phyloP scores from a whole-genome alignment of 2,329 filamentous ascomycete species.

The Hypoxylon sp. region DNA sequence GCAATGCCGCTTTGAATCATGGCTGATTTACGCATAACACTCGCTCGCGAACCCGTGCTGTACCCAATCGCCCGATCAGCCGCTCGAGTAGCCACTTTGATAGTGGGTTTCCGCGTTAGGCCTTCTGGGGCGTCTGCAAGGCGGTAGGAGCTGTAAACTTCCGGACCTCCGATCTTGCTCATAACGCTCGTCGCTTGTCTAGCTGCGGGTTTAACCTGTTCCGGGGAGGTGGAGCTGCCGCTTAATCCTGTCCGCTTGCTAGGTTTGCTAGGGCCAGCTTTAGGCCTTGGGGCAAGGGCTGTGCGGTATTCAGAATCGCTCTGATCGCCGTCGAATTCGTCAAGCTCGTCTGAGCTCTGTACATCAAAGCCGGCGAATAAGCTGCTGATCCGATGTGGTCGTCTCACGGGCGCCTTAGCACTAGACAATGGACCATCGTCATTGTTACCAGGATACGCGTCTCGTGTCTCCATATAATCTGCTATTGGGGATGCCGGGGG shows the following conservation, averaged over 20 bases:
- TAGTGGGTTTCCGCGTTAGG: slow-evolving; percentile 51
- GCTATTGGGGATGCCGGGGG: slow-evolving; percentile 55
- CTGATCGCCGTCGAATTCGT: slow-evolving; percentile 73
- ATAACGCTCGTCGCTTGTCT: slow-evolving; percentile 51
- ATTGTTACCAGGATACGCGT: slow-evolving; percentile 83
- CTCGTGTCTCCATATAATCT: slow-evolving; percentile 61
- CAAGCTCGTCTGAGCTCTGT: slow-evolving; percentile 74
- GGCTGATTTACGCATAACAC: slow-evolving; percentile 80
- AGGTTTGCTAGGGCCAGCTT: slow-evolving; percentile 54
- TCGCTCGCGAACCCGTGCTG: slow-evolving; percentile 63
- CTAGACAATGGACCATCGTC: slow-evolving; percentile 80
- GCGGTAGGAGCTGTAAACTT: slow-evolving; percentile 61
- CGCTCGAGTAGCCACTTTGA: slow-evolving; percentile 50
- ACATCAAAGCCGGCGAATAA: slow-evolving; percentile 89
- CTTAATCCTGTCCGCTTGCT: slow-evolving; percentile 60
- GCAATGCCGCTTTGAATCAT: slow-evolving; percentile 84
- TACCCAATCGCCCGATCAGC: slow-evolving; percentile 49
- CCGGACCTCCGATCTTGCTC: slow-evolving; percentile 56
- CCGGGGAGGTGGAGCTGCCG: slow-evolving; percentile 59
- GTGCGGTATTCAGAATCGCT: slow-evolving; percentile 78
- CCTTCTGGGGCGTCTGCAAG: slow-evolving; percentile 52
- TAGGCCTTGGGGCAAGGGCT: slow-evolving; percentile 72
- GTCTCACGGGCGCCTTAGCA: slow-evolving; percentile 71
- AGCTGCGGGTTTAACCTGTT: slow-evolving; percentile 50
- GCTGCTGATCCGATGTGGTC: slow-evolving; percentile 82